Percentiles rank a stretch among this genome's conserved stretches.
These are phyloP conservation scores for Pecoramyces ruminantium DNA, from an alignment of 192 early-diverging fungal species.

Conservation along the genomic window DNA sequence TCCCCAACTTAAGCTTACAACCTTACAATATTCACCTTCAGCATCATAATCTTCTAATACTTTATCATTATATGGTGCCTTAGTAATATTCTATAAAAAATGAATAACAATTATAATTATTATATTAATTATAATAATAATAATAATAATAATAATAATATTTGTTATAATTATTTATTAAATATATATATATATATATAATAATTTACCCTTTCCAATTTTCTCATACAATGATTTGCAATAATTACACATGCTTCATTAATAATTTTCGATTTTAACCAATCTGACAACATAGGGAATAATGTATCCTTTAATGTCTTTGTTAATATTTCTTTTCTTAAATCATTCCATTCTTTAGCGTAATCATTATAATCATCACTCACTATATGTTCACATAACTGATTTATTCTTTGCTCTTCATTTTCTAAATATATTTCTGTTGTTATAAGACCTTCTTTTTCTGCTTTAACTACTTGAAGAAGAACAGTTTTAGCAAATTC, in stretches of 20 bases:
- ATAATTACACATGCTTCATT: conserved; percentile 55
- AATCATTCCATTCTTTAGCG: conserved; percentile 57
- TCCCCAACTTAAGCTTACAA: conserved; percentile 54
- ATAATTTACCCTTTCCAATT: conserved; percentile 30
- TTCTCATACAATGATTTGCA: conserved; percentile 37
- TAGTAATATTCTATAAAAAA: conserved; percentile 35
- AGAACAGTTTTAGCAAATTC: conserved; percentile 35
- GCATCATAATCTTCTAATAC: conserved; percentile 21
- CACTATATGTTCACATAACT: conserved; percentile 27
- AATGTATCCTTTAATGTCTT: conserved; percentile 44
- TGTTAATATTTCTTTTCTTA: conserved; percentile 46
- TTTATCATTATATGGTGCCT: conserved; percentile 25
- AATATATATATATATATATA: neutral
- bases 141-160: conserved; percentile 15
- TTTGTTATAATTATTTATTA: too few species aligned
- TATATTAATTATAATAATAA: conserved; percentile 4
- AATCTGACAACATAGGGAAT: conserved; percentile 53
- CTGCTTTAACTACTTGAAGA: conserved; percentile 54
- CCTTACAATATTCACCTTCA: conserved; percentile 7
- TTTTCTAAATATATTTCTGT: conserved; percentile 33
- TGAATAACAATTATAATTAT: too few species aligned
- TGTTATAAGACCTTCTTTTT: conserved; percentile 48
- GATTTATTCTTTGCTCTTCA: conserved; percentile 27
- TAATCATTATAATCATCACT: conserved; percentile 38
- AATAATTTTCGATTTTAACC: conserved; percentile 53